Evolutionary conservation across 1,284 basidiomycete genomes (phyloP).

Genomic region (Malassezia brasiliensis): DNA sequence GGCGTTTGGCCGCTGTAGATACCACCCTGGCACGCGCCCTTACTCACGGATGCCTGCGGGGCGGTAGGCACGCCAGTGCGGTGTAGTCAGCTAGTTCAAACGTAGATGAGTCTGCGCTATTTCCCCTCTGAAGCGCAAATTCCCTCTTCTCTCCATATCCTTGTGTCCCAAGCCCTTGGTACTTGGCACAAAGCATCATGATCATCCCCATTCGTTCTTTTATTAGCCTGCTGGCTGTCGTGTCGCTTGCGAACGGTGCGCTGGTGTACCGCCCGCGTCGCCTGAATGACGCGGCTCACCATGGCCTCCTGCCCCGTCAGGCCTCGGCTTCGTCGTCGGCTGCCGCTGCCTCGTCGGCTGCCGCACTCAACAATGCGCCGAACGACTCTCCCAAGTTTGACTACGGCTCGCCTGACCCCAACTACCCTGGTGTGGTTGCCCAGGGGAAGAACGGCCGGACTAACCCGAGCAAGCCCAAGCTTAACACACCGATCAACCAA

Average conservation of each 20-base stretch:
- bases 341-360: neutral
- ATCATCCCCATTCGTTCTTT: neutral
- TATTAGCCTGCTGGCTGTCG: neutral
- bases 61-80: neutral
- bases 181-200: neutral
- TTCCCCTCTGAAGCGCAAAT: too few relatives aligned
- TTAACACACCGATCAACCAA: conserved; percentile 45
- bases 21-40: neutral
- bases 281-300: neutral
- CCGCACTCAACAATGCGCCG: neutral
- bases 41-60: neutral
- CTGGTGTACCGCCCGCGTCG: neutral
- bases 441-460: conserved; percentile 30
- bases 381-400: conserved; percentile 25
- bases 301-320: conserved; percentile 4
- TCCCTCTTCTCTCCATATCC: neutral
- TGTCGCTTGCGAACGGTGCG: neutral
- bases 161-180: neutral
- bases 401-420: conserved; percentile 31
- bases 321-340: neutral
- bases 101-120: too few relatives aligned
- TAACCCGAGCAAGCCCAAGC: conserved; percentile 33
- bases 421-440: conserved; percentile 33
- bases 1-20: neutral
- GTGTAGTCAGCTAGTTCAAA: too few relatives aligned